phyloP scores from a whole-genome alignment of 176 grass and related monocot species.

The Phoenix dactylifera region DNA sequence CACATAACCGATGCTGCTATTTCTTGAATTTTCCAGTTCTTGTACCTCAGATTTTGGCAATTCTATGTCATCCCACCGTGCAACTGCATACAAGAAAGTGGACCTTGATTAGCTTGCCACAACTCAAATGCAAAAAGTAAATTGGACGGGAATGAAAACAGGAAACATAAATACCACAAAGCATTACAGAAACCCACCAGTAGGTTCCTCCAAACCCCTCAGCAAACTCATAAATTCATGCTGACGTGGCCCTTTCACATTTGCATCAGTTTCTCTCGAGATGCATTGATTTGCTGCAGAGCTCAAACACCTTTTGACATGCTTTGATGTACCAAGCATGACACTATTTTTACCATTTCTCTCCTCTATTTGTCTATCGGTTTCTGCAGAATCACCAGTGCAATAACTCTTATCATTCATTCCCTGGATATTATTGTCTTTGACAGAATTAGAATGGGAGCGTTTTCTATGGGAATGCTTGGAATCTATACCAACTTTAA shows the following conservation, averaged over 20 bases:
- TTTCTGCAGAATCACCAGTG: too few relatives aligned
- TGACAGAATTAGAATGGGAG: slow-evolving; percentile 3
- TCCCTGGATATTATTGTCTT: slow-evolving; percentile 3
- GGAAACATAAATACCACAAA: background rate
- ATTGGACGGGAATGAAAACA: background rate
- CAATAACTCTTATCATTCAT: background rate
- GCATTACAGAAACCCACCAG: slow-evolving; percentile 26
- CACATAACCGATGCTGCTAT: slow-evolving; percentile 56
- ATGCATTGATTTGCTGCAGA: slow-evolving; percentile 3
- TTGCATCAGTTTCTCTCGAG: slow-evolving; percentile 13
- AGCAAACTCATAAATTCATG: slow-evolving; percentile 37
- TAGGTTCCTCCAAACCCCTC: slow-evolving; percentile 47
- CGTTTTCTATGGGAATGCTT: slow-evolving; percentile 30
- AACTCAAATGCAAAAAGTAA: slow-evolving; percentile 1
- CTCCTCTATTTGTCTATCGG: too few relatives aligned
- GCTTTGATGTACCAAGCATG: background rate
- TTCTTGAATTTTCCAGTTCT: slow-evolving; percentile 5
- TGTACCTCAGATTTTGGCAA: slow-evolving; percentile 20
- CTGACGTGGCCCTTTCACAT: slow-evolving; percentile 17
- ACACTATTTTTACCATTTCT: too few relatives aligned
- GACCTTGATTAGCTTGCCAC: background rate
- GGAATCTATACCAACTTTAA: slow-evolving; percentile 12
- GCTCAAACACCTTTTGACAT: slow-evolving; percentile 5
- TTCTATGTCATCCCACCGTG: slow-evolving; percentile 36
- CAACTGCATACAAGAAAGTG: slow-evolving; percentile 27